A percentile compares a stretch with the other conserved stretches of the same genome.
Conservation (phyloP, 176 grass and related monocot species). For the Avena eriantha region DNA sequence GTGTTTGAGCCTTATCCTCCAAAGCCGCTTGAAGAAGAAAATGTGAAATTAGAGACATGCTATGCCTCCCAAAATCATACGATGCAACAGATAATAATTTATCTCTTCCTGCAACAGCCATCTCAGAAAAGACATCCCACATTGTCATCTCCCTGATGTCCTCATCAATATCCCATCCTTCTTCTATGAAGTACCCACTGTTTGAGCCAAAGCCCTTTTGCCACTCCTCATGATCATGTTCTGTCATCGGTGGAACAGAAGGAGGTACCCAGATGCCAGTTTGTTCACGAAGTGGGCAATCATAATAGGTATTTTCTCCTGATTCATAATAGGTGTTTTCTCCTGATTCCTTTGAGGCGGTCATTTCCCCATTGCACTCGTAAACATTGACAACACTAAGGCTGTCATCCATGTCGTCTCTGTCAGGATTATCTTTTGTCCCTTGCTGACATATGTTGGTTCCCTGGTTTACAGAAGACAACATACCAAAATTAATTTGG, state of each 20-base stretch:
- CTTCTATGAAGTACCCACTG: conserved; percentile 60
- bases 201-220: conserved; percentile 62
- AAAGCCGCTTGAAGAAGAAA: conserved; percentile 74
- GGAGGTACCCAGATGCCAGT: conserved; percentile 83
- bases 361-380: conserved; percentile 24
- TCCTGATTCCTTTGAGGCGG: conserved; percentile 21
- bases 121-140: conserved; percentile 87
- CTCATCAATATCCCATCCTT: conserved; percentile 77
- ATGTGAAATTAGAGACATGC: conserved; percentile 62
- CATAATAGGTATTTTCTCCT: conserved; percentile 53
- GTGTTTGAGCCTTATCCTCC: conserved; percentile 67
- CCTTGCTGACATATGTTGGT: conserved; percentile 19
- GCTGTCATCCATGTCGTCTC: conserved; percentile 1
- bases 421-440: not conserved
- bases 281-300: conserved; percentile 67
- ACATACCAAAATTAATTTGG: conserved; percentile 9
- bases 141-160: conserved; percentile 77
- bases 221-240: conserved; percentile 69
- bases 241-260: conserved; percentile 80
- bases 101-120: conserved; percentile 64
- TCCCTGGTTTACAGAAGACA: conserved; percentile 40
- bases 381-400: conserved; percentile 24
- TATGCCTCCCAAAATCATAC: conserved; percentile 55
- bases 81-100: conserved; percentile 60
- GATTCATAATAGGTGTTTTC: conserved; percentile 57